phyloP scores from a whole-genome alignment of 176 grass and related monocot species.

The Olyra latifolia region DNA sequence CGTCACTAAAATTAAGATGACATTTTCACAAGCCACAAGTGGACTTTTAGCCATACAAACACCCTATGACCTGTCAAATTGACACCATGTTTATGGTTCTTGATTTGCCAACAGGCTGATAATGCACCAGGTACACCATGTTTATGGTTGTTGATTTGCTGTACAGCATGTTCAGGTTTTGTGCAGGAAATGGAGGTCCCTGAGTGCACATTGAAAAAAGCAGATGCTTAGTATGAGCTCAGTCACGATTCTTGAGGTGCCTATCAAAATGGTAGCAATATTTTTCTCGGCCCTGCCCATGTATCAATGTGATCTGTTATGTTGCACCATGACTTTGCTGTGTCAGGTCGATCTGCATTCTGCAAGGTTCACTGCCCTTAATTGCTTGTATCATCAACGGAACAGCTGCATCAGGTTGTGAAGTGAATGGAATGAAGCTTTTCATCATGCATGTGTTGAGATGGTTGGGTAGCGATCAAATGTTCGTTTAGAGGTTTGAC shows the following conservation, averaged over 20 bases:
- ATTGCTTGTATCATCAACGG: background rate
- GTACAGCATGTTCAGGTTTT: background rate
- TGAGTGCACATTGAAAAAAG: background rate
- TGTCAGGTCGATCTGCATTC: background rate
- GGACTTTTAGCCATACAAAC: too few relatives aligned
- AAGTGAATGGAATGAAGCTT: background rate
- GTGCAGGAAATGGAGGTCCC: background rate
- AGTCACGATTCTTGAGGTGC: background rate
- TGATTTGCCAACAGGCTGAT: background rate
- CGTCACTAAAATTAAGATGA: too few relatives aligned
- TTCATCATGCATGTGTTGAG: background rate
- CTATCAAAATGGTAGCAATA: background rate
- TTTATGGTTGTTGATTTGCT: conserved; percentile 1
- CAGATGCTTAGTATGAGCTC: background rate
- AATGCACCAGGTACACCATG: background rate
- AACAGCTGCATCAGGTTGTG: too few relatives aligned
- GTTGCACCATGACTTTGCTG: background rate
- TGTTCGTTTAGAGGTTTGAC: background rate
- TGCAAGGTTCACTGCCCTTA: background rate
- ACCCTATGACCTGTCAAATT: background rate
- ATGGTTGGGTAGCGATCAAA: background rate
- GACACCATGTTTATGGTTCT: too few relatives aligned
- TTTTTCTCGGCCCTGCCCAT: background rate
- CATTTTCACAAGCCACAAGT: too few relatives aligned
- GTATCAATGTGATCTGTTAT: background rate